These are phyloP conservation scores for Diaporthe australafricana DNA, from an alignment of 2,329 filamentous ascomycete genomes.

Conservation along the genomic window DNA sequence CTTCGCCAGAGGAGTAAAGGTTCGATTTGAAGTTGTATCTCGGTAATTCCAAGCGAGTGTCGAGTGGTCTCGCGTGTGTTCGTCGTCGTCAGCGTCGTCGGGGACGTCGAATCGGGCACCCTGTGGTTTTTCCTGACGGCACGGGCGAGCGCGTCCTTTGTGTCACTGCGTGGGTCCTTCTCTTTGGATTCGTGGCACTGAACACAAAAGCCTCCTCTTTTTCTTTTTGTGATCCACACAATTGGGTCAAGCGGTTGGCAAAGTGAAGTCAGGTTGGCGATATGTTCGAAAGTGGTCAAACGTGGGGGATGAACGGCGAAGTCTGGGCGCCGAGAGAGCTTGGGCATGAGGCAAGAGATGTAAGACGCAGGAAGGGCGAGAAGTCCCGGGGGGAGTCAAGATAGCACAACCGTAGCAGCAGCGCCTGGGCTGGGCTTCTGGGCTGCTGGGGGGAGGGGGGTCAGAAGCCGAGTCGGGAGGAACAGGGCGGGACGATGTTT, in stretches of 20 bases:
- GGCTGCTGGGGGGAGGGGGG: not conserved
- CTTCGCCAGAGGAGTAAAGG: not conserved
- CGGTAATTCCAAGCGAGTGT: not conserved
- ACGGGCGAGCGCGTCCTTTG: not conserved
- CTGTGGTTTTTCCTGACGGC: not conserved
- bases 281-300: slow-evolving; percentile 37
- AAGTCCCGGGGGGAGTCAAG: not conserved
- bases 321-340: slow-evolving; percentile 56
- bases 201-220: not conserved
- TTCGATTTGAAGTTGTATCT: not conserved
- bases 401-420: slow-evolving; percentile 19
- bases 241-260: slow-evolving; percentile 20
- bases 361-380: slow-evolving; percentile 31
- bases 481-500: slow-evolving; percentile 28
- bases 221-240: slow-evolving; percentile 16
- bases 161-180: not conserved
- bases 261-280: not conserved
- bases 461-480: slow-evolving; percentile 24
- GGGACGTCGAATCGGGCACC: not conserved
- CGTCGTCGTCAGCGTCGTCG: slow-evolving; percentile 16
- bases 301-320: slow-evolving; percentile 44
- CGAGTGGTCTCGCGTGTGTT: not conserved
- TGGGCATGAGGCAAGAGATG: slow-evolving; percentile 41
- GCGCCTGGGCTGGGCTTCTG: slow-evolving; percentile 11
- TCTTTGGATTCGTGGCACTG: not conserved